Conservation (phyloP, 176 grass and related monocot species). For the Musa itinerans region DNA sequence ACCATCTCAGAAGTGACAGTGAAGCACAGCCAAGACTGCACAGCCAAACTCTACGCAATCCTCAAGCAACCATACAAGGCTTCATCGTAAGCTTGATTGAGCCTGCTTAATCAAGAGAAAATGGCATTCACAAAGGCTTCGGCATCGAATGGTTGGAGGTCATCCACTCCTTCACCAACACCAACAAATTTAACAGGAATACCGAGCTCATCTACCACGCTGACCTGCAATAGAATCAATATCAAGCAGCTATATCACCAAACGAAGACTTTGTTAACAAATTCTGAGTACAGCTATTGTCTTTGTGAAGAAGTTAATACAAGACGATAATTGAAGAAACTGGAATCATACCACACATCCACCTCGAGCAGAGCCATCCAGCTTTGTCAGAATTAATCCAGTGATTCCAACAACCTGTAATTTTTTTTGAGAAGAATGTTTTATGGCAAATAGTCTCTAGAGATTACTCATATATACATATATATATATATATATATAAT, state of each 20-base stretch:
- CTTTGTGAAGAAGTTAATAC: not conserved
- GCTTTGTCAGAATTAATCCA: constrained; percentile 79
- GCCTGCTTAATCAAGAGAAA: constrained; percentile 40
- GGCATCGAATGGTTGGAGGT: constrained; percentile 87
- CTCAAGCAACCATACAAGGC: not conserved
- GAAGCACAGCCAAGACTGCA: too few species aligned
- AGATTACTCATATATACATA: not conserved
- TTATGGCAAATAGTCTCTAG: not conserved
- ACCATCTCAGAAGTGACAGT: too few species aligned
- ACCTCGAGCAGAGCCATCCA: constrained; percentile 81
- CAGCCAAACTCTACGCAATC: not conserved
- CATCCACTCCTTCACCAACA: constrained; percentile 87
- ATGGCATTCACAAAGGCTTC: constrained; percentile 94
- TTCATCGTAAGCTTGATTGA: not conserved
- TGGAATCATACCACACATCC: constrained; percentile 64
- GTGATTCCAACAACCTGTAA: constrained; percentile 86
- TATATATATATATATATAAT: not conserved
- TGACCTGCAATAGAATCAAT: constrained; percentile 46
- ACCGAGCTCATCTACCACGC: constrained; percentile 89
- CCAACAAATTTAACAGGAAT: constrained; percentile 95
- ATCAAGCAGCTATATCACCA: not conserved
- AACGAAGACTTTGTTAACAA: not conserved
- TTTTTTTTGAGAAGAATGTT: not conserved
- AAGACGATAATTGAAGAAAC: not conserved
- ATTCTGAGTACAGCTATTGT: not conserved